Evolutionary conservation across 2,329 filamentous ascomycete genomes (phyloP), one percentile per base, ranked within the genome.

Genomic region (Raffaelea ambrosiae): DNA sequence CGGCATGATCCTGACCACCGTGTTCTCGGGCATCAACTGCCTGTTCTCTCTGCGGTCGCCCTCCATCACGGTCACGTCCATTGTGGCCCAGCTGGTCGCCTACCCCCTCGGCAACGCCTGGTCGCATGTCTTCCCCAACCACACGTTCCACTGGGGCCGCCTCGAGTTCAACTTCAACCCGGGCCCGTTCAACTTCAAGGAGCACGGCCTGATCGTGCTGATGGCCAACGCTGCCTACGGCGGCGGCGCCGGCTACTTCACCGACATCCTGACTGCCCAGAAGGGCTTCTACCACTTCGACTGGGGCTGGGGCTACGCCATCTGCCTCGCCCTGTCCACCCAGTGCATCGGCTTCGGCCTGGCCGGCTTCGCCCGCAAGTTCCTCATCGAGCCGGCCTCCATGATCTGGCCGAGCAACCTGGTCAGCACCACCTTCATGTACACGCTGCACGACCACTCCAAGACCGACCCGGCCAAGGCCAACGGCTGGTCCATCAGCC

Each of bases 181-280:
- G 0, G 75, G 76, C 0, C 71, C 70, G 2, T 81, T 81, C 57
- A 74, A 72, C 47, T 72, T 72, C 56, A 81, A 81, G 61, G 77
- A 81, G 59, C 77, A 81, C 57, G 69, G 76, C 66, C 61, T 79
- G 44, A 74, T 79, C 51, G 69, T 72, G 26, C 76, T 79, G 59
- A 78, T 79, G 74, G 77, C 81, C 47, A 83, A 83, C 58, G 50
- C 31, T 3, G 73, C 19, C 29, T 38, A 75, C 13, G 70, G 71
- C 13, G 68, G 64, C 55, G 65, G 64, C 21, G 57, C 65, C 13
- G 73, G 72, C 0, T 76, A 75, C 54, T 73, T 72, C 1, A 62
- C 69, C 55, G 68, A 70, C 51, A 69, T 76, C 39, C 11, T 46
- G 10, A 23, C n/a, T 11, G 23, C 46, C 4, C 35, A 65, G 74